Evolutionary conservation across 768 basidiomycete species (phyloP).

Genomic region (Mrakia hoshinonis): DNA sequence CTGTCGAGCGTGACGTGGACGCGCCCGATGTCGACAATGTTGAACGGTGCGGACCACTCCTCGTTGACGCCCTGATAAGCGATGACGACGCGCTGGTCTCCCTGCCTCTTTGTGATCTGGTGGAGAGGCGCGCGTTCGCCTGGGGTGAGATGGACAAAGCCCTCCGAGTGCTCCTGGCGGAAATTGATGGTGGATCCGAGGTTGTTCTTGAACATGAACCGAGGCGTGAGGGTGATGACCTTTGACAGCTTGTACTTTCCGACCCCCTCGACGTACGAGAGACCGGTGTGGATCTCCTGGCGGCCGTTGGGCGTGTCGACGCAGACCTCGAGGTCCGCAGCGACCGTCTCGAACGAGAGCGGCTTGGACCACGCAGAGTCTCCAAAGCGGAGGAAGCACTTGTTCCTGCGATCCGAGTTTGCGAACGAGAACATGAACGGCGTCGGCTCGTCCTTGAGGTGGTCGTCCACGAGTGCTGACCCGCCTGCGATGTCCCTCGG

Average conservation of each 20-base stretch:
- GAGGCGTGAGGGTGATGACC: slow-evolving; percentile 80
- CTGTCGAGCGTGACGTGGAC: slow-evolving; percentile 62
- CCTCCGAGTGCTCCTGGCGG: slow-evolving; percentile 66
- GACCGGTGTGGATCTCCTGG: slow-evolving; percentile 63
- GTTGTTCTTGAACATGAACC: slow-evolving; percentile 82
- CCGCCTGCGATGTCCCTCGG: slow-evolving; percentile 81
- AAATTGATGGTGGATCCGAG: slow-evolving; percentile 61
- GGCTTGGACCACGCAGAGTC: slow-evolving; percentile 45
- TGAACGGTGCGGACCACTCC: slow-evolving; percentile 85
- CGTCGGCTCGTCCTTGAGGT: slow-evolving; percentile 44
- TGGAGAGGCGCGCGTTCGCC: slow-evolving; percentile 63
- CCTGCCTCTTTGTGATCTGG: slow-evolving; percentile 50
- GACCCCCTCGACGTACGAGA: slow-evolving; percentile 87
- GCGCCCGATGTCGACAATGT: slow-evolving; percentile 79
- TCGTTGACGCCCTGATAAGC: slow-evolving; percentile 78
- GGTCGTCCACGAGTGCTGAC: slow-evolving; percentile 43
- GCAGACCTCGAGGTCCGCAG: slow-evolving; percentile 75
- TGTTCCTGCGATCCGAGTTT: slow-evolving; percentile 64
- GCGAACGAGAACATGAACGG: slow-evolving; percentile 85
- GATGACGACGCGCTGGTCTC: slow-evolving; percentile 65
- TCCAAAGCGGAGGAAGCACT: slow-evolving; percentile 69
- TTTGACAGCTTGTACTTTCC: slow-evolving; percentile 96
- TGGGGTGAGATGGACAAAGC: slow-evolving; percentile 56
- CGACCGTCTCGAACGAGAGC: slow-evolving; percentile 83
- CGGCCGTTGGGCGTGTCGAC: slow-evolving; percentile 59